Conservation (phyloP, 208 protist genomes). For the Wallacemonas sp. region DNA sequence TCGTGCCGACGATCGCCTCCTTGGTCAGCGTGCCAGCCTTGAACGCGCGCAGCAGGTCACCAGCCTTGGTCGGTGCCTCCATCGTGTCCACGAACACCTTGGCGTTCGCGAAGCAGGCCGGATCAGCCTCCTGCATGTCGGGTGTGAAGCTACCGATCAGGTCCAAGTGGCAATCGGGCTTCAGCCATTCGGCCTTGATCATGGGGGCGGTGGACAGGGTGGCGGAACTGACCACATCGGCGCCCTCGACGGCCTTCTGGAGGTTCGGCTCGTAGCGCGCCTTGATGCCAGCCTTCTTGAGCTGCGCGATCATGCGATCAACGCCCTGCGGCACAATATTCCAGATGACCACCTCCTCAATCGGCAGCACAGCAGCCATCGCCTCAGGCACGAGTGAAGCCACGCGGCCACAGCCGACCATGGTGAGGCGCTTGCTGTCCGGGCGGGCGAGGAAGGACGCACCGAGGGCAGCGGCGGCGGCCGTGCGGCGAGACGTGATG, state of each 20-base stretch:
- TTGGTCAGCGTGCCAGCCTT: slow-evolving; percentile 21
- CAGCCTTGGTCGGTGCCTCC: slow-evolving; percentile 18
- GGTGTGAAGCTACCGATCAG: slow-evolving; percentile 16
- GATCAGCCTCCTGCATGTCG: slow-evolving; percentile 12
- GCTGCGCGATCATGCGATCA: not conserved
- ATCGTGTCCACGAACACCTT: slow-evolving; percentile 12
- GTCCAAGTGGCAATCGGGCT: slow-evolving; percentile 14
- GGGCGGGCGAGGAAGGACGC: slow-evolving; percentile 14
- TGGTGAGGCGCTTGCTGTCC: slow-evolving; percentile 1
- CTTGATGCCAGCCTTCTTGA: slow-evolving; percentile 1
- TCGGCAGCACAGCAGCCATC: slow-evolving; percentile 3
- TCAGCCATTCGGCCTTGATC: slow-evolving; percentile 16
- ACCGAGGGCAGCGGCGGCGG: slow-evolving; percentile 16
- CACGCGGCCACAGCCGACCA: slow-evolving; percentile 17
- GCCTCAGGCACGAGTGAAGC: slow-evolving; percentile 13
- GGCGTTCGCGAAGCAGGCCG: slow-evolving; percentile 11
- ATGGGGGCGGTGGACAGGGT: not conserved
- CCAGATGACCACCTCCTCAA: slow-evolving; percentile 12
- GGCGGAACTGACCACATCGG: slow-evolving; percentile 13
- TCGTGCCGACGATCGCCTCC: slow-evolving; percentile 1
- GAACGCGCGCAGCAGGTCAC: slow-evolving; percentile 19
- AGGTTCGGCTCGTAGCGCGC: slow-evolving; percentile 5
- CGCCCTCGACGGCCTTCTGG: not conserved
- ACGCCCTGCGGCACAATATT: slow-evolving; percentile 5
- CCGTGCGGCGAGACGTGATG: slow-evolving; percentile 17